A percentile compares a stretch with the other conserved stretches of the same genome.
Conservation (phyloP, 1,139 yeast species). For the Hyphopichia khmerensis region DNA sequence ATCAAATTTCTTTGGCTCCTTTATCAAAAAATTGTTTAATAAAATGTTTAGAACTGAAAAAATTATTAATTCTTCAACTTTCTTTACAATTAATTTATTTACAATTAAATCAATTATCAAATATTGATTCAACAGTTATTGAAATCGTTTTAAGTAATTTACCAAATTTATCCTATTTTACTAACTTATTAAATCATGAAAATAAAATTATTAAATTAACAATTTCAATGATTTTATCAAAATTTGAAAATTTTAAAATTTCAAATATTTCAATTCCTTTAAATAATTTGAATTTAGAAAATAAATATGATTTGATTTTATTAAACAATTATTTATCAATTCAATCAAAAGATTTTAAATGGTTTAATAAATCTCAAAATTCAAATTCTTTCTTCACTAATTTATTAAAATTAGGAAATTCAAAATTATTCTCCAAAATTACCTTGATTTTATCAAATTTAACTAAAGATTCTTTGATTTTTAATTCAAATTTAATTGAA, state of each 20-base stretch:
- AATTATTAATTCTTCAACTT: slow-evolving; percentile 62
- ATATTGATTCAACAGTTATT: slow-evolving; percentile 15
- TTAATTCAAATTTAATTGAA: slow-evolving; percentile 43
- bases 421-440: slow-evolving; percentile 10
- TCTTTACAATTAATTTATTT: slow-evolving; percentile 54
- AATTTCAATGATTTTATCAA: slow-evolving; percentile 19
- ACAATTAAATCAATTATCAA: slow-evolving; percentile 1
- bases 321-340: slow-evolving; percentile 47
- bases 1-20: slow-evolving; percentile 58
- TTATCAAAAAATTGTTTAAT: slow-evolving; percentile 58
- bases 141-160: slow-evolving; percentile 27
- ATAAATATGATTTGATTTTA: slow-evolving; percentile 52
- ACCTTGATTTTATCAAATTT: slow-evolving; percentile 22
- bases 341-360: slow-evolving; percentile 44
- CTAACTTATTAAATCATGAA: slow-evolving; percentile 13
- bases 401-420: slow-evolving; percentile 43
- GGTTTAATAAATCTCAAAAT: slow-evolving; percentile 63
- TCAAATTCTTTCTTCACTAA: slow-evolving; percentile 58
- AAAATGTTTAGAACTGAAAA: slow-evolving; percentile 56
- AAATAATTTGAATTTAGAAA: slow-evolving; percentile 11
- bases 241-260: neutral
- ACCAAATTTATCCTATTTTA: slow-evolving; percentile 21
- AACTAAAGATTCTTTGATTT: slow-evolving; percentile 31
- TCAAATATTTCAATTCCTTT: neutral
- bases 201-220: slow-evolving; percentile 25